phyloP scores from a whole-genome alignment of 345 rosid genomes.

The Arabis hirsuta region DNA sequence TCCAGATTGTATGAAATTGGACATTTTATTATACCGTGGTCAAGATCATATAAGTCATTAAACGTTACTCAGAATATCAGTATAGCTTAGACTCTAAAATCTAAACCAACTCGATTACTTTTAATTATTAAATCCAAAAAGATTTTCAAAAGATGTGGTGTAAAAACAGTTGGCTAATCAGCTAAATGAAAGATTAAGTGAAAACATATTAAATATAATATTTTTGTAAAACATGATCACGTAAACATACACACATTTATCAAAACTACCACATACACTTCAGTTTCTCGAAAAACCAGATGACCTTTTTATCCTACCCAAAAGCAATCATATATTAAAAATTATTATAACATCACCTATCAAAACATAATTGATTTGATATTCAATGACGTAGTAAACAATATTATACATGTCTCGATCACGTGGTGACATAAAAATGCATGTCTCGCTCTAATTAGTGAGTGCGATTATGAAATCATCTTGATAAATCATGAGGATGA shows the following conservation, averaged over 20 bases:
- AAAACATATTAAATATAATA: background rate
- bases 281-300: background rate
- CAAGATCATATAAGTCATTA: background rate
- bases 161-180: background rate
- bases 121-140: background rate
- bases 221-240: background rate
- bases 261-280: background rate
- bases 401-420: conserved; percentile 18
- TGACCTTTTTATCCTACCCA: conserved; percentile 3
- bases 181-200: background rate
- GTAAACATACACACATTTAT: background rate
- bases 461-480: conserved; percentile 21
- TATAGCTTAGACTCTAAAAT: background rate
- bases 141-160: too few relatives aligned
- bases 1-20: background rate
- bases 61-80: background rate
- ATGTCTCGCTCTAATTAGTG: conserved; percentile 22
- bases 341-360: background rate
- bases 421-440: background rate
- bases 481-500: conserved; percentile 2
- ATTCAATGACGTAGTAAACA: conserved; percentile 8
- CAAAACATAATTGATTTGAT: conserved; percentile 21
- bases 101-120: background rate
- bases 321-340: background rate
- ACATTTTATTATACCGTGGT: background rate